Conservation (phyloP, 2,329 filamentous ascomycete species). For the Fusarium torreyae region DNA sequence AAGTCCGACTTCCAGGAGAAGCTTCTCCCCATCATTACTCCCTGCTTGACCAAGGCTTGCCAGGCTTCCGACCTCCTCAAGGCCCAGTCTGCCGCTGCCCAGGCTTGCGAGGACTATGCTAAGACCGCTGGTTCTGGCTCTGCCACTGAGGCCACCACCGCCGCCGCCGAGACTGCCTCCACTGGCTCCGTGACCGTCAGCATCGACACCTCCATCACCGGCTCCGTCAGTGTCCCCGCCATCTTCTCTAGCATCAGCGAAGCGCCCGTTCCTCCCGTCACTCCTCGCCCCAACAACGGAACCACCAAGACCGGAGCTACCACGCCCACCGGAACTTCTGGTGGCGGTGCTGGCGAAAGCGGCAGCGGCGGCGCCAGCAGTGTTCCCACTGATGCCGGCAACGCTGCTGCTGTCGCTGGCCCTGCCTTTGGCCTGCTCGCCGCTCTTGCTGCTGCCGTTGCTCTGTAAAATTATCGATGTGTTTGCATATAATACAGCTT, state of each 20-base stretch:
- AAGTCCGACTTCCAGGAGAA: constrained; percentile 52
- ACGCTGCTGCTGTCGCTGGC: constrained; percentile 45
- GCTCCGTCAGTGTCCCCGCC: constrained; percentile 29
- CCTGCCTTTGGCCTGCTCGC: constrained; percentile 53
- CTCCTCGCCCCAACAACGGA: constrained; percentile 31
- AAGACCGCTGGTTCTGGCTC: constrained; percentile 34
- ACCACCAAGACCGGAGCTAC: constrained; percentile 27
- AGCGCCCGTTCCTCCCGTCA: constrained; percentile 19
- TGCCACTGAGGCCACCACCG: constrained; percentile 13
- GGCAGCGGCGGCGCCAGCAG: constrained; percentile 25
- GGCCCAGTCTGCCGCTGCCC: constrained; percentile 53
- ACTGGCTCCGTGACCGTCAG: constrained; percentile 26
- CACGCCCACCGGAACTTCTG: constrained; percentile 25
- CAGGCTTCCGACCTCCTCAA: constrained; percentile 49
- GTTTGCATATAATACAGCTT: constrained; percentile 5
- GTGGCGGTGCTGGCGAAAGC: constrained; percentile 5
- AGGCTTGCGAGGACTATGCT: constrained; percentile 50
- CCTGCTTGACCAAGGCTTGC: constrained; percentile 57
- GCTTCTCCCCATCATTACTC: constrained; percentile 50
- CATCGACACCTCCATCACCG: constrained; percentile 32
- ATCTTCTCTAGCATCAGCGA: constrained; percentile 38
- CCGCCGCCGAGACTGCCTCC: constrained; percentile 6
- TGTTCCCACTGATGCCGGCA: constrained; percentile 28
- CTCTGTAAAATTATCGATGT: constrained; percentile 50
- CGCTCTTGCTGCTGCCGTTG: constrained; percentile 52